phyloP scores from a whole-genome alignment of 1,284 basidiomycete species.

The Sporisorium iseilematis-ciliati region DNA sequence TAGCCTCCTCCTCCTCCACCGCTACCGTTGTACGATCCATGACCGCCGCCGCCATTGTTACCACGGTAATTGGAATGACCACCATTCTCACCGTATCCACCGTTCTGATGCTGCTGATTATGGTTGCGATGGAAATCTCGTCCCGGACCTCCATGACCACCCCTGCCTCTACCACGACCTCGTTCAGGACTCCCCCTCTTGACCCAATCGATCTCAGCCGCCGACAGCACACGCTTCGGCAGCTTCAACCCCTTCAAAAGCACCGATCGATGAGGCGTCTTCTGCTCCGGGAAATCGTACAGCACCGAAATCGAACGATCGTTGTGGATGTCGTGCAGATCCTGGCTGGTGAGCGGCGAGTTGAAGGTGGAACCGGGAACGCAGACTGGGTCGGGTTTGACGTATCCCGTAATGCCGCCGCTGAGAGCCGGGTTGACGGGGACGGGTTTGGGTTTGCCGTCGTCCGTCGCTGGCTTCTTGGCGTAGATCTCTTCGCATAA shows the following conservation, averaged over 20 bases:
- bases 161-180: conserved; percentile 70
- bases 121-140: conserved; percentile 46
- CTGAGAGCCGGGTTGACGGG: conserved; percentile 79
- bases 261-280: conserved; percentile 84
- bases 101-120: conserved; percentile 11
- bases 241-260: conserved; percentile 82
- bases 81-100: conserved; percentile 7
- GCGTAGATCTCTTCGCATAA: conserved; percentile 86
- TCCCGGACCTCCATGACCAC: conserved; percentile 50
- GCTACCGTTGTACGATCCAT: conserved; percentile 25
- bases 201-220: conserved; percentile 80
- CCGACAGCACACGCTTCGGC: conserved; percentile 76
- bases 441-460: conserved; percentile 57
- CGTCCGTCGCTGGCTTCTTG: conserved; percentile 72
- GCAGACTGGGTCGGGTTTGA: conserved; percentile 86
- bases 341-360: conserved; percentile 75
- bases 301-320: conserved; percentile 87
- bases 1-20: conserved; percentile 25
- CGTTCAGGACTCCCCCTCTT: conserved; percentile 71
- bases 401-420: conserved; percentile 82
- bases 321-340: conserved; percentile 80
- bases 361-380: conserved; percentile 91
- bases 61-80: conserved; percentile 5
- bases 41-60: not conserved
- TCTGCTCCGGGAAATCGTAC: conserved; percentile 90